These are phyloP conservation scores for Aspergillus pseudoglaucus DNA, from an alignment of 2,329 filamentous ascomycete species.

Conservation along the genomic window DNA sequence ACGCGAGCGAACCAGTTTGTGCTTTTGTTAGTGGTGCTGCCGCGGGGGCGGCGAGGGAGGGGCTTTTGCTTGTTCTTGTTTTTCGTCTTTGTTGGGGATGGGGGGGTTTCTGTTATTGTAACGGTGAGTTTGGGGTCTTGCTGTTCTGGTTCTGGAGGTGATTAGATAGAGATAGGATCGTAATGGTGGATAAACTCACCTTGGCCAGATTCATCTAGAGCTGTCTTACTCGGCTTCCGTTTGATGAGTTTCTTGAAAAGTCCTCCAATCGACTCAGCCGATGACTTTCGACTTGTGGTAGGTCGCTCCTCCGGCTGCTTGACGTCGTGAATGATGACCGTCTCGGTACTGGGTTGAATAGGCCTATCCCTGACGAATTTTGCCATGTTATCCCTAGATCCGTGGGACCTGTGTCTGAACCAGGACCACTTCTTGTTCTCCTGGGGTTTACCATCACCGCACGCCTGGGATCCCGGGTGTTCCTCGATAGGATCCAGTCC, in stretches of 20 bases:
- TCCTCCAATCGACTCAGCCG: conserved; percentile 34
- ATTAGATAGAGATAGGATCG: neutral
- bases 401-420: conserved; percentile 34
- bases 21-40: conserved; percentile 33
- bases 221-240: conserved; percentile 37
- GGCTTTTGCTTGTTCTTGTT: conserved; percentile 10
- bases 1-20: conserved; percentile 86
- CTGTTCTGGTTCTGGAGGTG: conserved; percentile 8
- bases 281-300: conserved; percentile 13
- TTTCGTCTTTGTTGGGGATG: conserved; percentile 9
- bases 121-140: neutral
- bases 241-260: conserved; percentile 50
- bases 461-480: conserved; percentile 28
- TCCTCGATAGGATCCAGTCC: conserved; percentile 41
- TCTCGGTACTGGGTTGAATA: conserved; percentile 19
- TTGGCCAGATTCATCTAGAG: conserved; percentile 21
- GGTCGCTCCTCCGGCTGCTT: conserved; percentile 1
- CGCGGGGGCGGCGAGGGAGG: conserved; percentile 9
- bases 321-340: conserved; percentile 21
- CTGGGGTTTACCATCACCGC: conserved; percentile 12
- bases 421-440: conserved; percentile 42
- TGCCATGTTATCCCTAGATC: conserved; percentile 17
- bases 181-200: conserved; percentile 27
- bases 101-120: neutral
- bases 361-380: conserved; percentile 18